These are phyloP conservation scores for Phalaenopsis equestris DNA, from an alignment of 106 monocot species.

Conservation along the genomic window DNA sequence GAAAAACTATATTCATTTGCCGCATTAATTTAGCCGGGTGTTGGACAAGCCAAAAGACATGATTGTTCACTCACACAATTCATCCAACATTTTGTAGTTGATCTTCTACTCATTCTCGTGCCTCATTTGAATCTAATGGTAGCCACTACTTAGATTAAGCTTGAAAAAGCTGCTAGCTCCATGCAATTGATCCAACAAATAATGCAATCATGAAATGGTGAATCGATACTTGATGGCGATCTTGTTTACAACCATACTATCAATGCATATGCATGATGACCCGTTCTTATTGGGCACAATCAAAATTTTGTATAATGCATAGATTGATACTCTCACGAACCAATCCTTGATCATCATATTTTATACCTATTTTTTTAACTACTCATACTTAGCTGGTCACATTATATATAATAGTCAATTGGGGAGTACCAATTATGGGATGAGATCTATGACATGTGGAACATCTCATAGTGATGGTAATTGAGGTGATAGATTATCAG, in stretches of 20 bases:
- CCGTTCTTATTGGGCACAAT: background rate
- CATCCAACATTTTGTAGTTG: background rate
- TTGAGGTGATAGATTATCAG: too few relatives aligned
- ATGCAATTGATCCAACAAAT: background rate
- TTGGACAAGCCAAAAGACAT: slow-evolving; percentile 12
- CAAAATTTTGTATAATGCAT: too few relatives aligned
- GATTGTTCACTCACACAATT: slow-evolving; percentile 6
- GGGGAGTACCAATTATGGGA: too few relatives aligned
- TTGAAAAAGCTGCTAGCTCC: background rate
- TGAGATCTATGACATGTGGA: too few relatives aligned
- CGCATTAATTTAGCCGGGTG: slow-evolving; percentile 4
- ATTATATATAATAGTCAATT: too few relatives aligned
- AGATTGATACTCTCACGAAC: too few relatives aligned
- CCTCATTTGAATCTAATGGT: too few relatives aligned
- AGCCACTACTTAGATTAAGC: background rate
- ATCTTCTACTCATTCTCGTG: background rate
- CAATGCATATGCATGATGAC: slow-evolving; percentile 3
- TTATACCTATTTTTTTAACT: too few relatives aligned
- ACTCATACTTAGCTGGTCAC: too few relatives aligned
- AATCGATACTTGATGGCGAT: slow-evolving; percentile 8
- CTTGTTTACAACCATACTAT: slow-evolving; percentile 11
- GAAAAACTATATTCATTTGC: background rate
- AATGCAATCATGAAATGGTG: slow-evolving; percentile 8
- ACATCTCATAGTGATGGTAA: too few relatives aligned
- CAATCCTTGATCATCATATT: too few relatives aligned